phyloP scores from a whole-genome alignment of 2,329 filamentous ascomycete genomes.

The Coniochaeta sp. region DNA sequence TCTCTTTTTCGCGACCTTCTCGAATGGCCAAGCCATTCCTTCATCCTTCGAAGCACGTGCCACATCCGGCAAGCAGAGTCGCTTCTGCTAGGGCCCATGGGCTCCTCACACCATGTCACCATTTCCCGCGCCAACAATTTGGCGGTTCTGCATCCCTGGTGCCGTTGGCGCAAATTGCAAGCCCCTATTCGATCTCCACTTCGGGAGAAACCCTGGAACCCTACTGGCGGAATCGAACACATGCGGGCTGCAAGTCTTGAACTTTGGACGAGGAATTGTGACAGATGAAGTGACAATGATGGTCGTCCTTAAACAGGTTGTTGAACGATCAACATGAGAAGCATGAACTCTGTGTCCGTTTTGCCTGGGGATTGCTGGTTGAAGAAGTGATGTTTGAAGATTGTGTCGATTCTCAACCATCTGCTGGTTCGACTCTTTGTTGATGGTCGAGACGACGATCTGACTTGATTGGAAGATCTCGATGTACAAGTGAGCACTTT shows the following conservation, averaged over 20 bases:
- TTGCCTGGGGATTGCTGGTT: no score
- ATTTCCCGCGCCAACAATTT: neutral
- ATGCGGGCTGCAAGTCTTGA: no score
- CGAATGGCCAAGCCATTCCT: neutral
- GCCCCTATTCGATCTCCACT: slow-evolving; percentile 1
- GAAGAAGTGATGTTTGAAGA: neutral
- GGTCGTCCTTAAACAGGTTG: neutral
- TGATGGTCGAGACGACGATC: neutral
- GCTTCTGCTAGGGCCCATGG: neutral
- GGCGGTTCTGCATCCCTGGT: no score
- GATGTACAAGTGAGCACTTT: neutral
- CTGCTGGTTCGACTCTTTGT: neutral
- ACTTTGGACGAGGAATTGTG: neutral
- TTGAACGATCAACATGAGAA: neutral
- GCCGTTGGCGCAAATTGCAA: neutral
- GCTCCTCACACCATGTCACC: neutral
- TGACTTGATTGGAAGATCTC: neutral
- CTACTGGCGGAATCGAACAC: neutral
- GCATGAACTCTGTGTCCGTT: neutral
- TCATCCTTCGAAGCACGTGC: neutral
- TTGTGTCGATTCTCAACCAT: neutral
- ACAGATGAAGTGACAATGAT: neutral
- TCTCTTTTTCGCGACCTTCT: neutral
- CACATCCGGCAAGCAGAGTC: neutral
- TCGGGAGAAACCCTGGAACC: neutral